Conservation (phyloP, 2,329 filamentous ascomycete species). For the Aspergillus fumigatiaffinis region DNA sequence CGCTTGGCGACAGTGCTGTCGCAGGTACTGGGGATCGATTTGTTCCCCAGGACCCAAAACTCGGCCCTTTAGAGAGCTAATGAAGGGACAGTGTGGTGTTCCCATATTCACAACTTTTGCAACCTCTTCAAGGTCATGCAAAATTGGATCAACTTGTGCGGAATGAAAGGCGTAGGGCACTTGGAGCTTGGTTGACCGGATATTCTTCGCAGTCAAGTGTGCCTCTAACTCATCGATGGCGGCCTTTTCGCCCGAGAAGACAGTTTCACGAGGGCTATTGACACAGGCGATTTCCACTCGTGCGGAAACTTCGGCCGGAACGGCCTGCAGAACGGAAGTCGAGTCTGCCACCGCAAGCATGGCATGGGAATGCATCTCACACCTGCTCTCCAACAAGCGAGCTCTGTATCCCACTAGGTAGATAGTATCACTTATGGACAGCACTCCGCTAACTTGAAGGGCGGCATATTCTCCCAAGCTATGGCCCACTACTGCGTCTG, state of each 20-base stretch:
- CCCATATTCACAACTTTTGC: slow-evolving; percentile 19
- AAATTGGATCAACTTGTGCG: slow-evolving; percentile 44
- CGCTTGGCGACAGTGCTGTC: slow-evolving; percentile 40
- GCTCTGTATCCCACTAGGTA: slow-evolving; percentile 40
- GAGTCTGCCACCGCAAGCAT: slow-evolving; percentile 44
- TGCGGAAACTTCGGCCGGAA: too few relatives aligned
- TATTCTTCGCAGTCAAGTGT: slow-evolving; percentile 30
- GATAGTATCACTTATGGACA: slow-evolving; percentile 37
- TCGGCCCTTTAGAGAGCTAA: too few relatives aligned
- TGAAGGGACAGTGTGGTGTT: too few relatives aligned
- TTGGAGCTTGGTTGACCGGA: slow-evolving; percentile 41
- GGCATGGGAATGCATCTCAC: slow-evolving; percentile 39
- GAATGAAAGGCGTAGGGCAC: slow-evolving; percentile 47
- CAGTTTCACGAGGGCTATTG: slow-evolving; percentile 41
- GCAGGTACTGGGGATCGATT: slow-evolving; percentile 40
- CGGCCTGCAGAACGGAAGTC: slow-evolving; percentile 29
- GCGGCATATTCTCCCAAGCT: slow-evolving; percentile 42
- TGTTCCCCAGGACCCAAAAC: slow-evolving; percentile 32
- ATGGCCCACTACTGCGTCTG: slow-evolving; percentile 39
- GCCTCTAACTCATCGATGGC: slow-evolving; percentile 36
- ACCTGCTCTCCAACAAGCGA: slow-evolving; percentile 36
- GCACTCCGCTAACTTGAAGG: slow-evolving; percentile 35
- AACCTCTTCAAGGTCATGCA: slow-evolving; percentile 37
- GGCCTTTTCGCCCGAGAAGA: slow-evolving; percentile 35
- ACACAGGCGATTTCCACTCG: slow-evolving; percentile 33